Base-by-base conservation (phyloP, 1,284 basidiomycete genomes). In the Pseudomicrostroma phylloplanum region DNA sequence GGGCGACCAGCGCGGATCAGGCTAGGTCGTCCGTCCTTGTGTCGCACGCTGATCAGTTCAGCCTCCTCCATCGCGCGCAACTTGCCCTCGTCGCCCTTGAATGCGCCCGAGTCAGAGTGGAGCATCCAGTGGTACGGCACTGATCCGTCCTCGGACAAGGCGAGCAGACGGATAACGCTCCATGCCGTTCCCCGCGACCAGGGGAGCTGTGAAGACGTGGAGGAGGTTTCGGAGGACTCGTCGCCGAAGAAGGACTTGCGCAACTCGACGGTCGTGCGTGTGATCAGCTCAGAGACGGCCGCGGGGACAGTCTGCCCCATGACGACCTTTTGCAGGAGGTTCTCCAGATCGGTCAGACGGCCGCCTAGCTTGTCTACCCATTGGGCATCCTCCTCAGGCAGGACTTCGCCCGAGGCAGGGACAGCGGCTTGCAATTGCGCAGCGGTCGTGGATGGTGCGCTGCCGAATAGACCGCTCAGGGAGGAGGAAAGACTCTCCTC, bases 221-320 rank as follows among this genome's bases (percentile, higher is more conserved):
- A 83, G 79, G 91, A 91, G 2, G 89, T 88, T 74, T 96, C 92
- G 58, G 91, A 89, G 17, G 65, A 55, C 74, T 94, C 92, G 73
- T 96, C 92, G 0, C 92, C 94, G 76, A 96, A 97, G 0, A 90
- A 90, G 59, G 85, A 88, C 83, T 96, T 96, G 56, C 90, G 84
- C 56, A 96, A 81, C 80, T 96, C 92, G 51, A 87, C 85, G 8
- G 92, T 86, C 40, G 87, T 88, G 46, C 88, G 86, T 42, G 82
- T 81, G 69, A 96, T 86, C 71, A 73, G 76, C 49, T 78, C 61
- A 21, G 46, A 48, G 3, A 74, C 73, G 0, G 73, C 72, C 13
- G 67, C 63, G 49, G 69, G 61, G 42, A 76, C 69, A 0, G 56
- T 65, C 49, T 76, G 72, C 1, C 73, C 73, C 9, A 76, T 57